These are phyloP conservation scores for Populus hybrid DNA, from an alignment of 441 rosid genomes.

Conservation along the genomic window DNA sequence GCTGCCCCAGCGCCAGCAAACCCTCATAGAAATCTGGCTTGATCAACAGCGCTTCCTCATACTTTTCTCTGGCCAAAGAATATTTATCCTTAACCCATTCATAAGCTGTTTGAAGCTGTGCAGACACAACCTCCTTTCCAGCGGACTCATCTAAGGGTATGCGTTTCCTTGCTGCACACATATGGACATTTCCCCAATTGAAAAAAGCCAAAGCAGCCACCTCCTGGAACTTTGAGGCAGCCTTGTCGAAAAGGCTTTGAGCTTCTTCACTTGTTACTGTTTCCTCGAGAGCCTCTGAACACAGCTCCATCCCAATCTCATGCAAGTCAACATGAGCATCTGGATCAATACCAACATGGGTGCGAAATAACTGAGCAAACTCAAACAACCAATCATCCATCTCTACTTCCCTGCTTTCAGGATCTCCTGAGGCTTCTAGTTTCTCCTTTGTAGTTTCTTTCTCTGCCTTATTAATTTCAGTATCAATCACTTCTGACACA, in stretches of 20 bases:
- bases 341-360: constrained; percentile 86
- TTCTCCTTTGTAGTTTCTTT: too few species aligned
- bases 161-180: constrained; percentile 96
- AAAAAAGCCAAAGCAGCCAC: constrained; percentile 92
- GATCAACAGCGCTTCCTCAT: constrained; percentile 70
- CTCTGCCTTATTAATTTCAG: too few species aligned
- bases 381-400: constrained; percentile 97
- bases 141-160: constrained; percentile 89
- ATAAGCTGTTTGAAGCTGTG: constrained; percentile 78
- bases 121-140: constrained; percentile 51
- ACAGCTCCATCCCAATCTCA: constrained; percentile 94
- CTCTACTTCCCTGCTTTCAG: too few species aligned
- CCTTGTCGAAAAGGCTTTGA: constrained; percentile 78
- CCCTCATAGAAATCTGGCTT: constrained; percentile 95
- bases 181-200: constrained; percentile 96
- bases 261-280: constrained; percentile 91
- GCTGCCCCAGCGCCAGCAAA: constrained; percentile 84
- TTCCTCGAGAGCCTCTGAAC: constrained; percentile 95
- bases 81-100: constrained; percentile 89
- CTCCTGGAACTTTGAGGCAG: constrained; percentile 91
- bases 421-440: too few species aligned
- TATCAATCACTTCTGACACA: too few species aligned
- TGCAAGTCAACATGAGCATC: constrained; percentile 93
- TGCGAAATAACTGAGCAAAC: constrained; percentile 89
- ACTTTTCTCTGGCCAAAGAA: constrained; percentile 70